phyloP scores from a whole-genome alignment of 371 early-diverging fungal genomes.

The Nosema muscidifuracis region DNA sequence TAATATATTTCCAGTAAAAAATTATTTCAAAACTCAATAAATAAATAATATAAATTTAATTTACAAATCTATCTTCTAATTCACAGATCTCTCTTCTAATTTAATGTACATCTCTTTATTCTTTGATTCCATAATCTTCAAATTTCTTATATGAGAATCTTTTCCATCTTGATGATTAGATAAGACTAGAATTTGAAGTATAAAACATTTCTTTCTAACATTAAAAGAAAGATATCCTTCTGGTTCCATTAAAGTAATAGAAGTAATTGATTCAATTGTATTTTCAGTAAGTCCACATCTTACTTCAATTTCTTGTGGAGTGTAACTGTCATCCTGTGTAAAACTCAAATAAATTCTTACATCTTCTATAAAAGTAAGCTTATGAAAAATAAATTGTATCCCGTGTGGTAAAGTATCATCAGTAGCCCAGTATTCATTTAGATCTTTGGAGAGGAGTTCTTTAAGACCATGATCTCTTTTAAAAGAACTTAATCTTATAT shows the following conservation, averaged over 20 bases:
- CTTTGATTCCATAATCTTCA: slow-evolving; percentile 64
- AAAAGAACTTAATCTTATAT: slow-evolving; percentile 57
- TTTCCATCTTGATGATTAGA: slow-evolving; percentile 77
- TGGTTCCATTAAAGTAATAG: slow-evolving; percentile 66
- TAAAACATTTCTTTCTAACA: slow-evolving; percentile 64
- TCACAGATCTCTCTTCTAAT: neutral
- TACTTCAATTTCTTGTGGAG: slow-evolving; percentile 70
- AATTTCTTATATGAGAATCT: slow-evolving; percentile 75
- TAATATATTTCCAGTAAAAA: too few species aligned
- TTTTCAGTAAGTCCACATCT: slow-evolving; percentile 69
- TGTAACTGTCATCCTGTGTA: slow-evolving; percentile 79
- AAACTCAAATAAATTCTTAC: slow-evolving; percentile 71
- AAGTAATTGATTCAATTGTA: slow-evolving; percentile 65
- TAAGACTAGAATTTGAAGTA: slow-evolving; percentile 71
- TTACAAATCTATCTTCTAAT: neutral
- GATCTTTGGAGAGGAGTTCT: slow-evolving; percentile 54
- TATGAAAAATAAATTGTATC: slow-evolving; percentile 58
- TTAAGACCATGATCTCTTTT: slow-evolving; percentile 62
- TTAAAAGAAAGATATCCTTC: slow-evolving; percentile 69
- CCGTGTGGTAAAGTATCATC: slow-evolving; percentile 62
- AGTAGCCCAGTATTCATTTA: slow-evolving; percentile 60
- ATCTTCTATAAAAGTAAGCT: slow-evolving; percentile 61
- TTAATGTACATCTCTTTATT: slow-evolving; percentile 33
- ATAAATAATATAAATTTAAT: neutral
- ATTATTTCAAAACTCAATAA: too few species aligned